These are phyloP conservation scores for Schwanniomyces etchellsii DNA, from an alignment of 1,139 yeast genomes.

Conservation along the genomic window DNA sequence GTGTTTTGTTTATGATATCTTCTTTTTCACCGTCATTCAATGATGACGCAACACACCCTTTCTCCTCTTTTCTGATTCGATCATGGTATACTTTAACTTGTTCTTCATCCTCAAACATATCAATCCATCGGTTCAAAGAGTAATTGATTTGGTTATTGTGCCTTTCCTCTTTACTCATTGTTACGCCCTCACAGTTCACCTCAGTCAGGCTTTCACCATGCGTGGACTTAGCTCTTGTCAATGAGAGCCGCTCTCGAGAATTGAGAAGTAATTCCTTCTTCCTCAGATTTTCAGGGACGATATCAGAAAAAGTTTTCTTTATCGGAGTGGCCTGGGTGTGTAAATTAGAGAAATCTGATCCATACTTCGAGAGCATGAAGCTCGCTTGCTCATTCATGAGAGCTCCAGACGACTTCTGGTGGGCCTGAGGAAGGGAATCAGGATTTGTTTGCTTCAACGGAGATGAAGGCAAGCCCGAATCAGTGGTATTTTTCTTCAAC, in stretches of 20 bases:
- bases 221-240: constrained; percentile 20
- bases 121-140: constrained; percentile 27
- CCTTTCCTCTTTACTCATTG: background rate
- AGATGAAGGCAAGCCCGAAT: constrained; percentile 20
- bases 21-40: background rate
- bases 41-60: no score
- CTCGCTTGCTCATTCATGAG: constrained; percentile 27
- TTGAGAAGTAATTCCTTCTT: constrained; percentile 2
- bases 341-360: constrained; percentile 24
- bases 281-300: constrained; percentile 8
- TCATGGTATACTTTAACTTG: no score
- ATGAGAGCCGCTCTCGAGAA: constrained; percentile 14
- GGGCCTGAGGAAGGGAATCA: constrained; percentile 2
- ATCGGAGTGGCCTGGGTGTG: constrained; percentile 20
- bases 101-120: constrained; percentile 16
- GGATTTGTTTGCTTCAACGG: constrained; percentile 24
- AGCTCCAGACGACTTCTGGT: constrained; percentile 10
- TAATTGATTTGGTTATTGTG: background rate
- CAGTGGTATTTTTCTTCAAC: constrained; percentile 2
- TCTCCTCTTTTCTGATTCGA: background rate
- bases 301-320: constrained; percentile 24
- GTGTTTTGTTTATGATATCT: background rate
- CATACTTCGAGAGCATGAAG: constrained; percentile 35
- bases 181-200: background rate
- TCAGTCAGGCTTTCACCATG: background rate